Evolutionary conservation across 2,329 filamentous ascomycete species (phyloP).

Genomic region (Sphaerulina vaccinii): DNA sequence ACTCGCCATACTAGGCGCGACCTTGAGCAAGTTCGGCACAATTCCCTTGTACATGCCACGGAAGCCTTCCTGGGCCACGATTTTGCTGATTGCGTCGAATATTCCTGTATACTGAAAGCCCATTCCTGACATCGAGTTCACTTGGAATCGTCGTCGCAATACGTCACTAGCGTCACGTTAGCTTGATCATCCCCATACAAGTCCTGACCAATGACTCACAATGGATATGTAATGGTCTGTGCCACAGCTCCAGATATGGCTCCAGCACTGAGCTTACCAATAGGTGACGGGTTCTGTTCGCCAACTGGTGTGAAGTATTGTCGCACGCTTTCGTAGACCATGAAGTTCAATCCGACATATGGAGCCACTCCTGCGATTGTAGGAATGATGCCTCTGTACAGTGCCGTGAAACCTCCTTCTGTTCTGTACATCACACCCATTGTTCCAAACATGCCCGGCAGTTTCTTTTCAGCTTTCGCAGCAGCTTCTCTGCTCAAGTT

Average conservation of each 20-base stretch:
- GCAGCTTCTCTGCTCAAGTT: conserved; percentile 58
- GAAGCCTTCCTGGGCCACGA: conserved; percentile 78
- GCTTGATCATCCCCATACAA: not conserved
- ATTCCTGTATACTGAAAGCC: conserved; percentile 93
- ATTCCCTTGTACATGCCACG: conserved; percentile 93
- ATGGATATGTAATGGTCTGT: conserved; percentile 97
- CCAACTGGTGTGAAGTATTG: conserved; percentile 83
- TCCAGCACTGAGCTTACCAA: conserved; percentile 82
- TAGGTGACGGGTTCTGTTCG: conserved; percentile 74
- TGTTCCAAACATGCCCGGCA: conserved; percentile 91
- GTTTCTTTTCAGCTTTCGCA: conserved; percentile 47
- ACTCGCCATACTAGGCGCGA: conserved; percentile 96
- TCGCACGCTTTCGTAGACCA: conserved; percentile 91
- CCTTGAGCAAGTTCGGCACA: conserved; percentile 90
- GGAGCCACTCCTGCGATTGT: conserved; percentile 94
- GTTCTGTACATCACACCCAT: conserved; percentile 81
- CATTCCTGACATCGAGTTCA: conserved; percentile 99
- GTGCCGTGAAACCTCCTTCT: conserved; percentile 77
- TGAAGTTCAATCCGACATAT: conserved; percentile 97
- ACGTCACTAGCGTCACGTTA: conserved; percentile 65
- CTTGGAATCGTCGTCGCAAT: conserved; percentile 88
- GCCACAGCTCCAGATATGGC: conserved; percentile 95
- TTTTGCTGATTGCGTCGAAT: conserved; percentile 76
- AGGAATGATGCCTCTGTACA: conserved; percentile 93
- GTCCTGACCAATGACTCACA: conserved; percentile 59